Evolutionary conservation across 352 stramenopile species (phyloP), one percentile per base, ranked within the genome.

Genomic region (Pythium graminicola): DNA sequence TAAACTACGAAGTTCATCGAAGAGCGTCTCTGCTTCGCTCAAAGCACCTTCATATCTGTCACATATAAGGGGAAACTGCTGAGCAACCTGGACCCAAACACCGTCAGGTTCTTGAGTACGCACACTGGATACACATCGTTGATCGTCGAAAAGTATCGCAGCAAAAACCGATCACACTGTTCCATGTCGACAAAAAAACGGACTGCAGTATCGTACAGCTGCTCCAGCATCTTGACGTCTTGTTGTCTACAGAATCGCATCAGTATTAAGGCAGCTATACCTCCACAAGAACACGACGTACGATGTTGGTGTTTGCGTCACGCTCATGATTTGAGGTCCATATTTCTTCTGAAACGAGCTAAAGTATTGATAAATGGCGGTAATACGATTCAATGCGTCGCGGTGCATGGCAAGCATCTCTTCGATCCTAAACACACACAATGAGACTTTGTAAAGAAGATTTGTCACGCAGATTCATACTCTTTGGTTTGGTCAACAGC

Each of bases 111-210:
- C n/a, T 6, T 26, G 3, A 17, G 40, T 42, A 70, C 75, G 45
- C 58, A 93, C 78, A 88, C 72, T 13, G 76, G 72, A 33, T 87
- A 75, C 14, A 88, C 81, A 43, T 91, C 80, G 60, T 91, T 90
- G 67, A 93, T 91, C 6, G 71, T 87, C 8, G 76, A 85, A 52
- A 91, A 93, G 22, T 89, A 88, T 20, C 73, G 58, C 17, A 89
- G 47, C 27, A 93, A 65, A 26, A 84, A 84, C 3, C 79, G 75
- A 48, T 93, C 82, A 39, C 82, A 91, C 57, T 93, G 82, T 68
- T 93, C 82, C 80, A 91, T 93, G 51, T 93, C 81, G 33, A 93
- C 79, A 44, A 91, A 93, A 46, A 87, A 89, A 14, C 64, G 70
- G 11, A 84, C 73, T 28, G 73, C 68, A 20, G 51, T 47, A 20